These are phyloP conservation scores for Psilocybe sp. DNA, from an alignment of 768 basidiomycete species.

Conservation along the genomic window DNA sequence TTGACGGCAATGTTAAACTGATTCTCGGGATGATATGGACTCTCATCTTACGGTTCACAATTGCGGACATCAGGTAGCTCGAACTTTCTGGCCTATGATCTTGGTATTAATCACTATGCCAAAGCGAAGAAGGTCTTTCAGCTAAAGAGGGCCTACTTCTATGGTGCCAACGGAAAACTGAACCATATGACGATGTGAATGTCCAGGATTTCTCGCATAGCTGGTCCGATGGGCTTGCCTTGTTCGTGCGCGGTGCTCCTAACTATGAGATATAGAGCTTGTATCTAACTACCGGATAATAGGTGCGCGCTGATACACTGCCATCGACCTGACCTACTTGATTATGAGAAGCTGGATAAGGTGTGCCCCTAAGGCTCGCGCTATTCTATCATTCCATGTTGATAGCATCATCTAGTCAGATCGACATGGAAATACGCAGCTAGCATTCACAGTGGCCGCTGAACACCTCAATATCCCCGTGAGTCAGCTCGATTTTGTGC, in stretches of 20 bases:
- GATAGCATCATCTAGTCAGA: conserved; percentile 48
- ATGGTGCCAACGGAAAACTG: conserved; percentile 98
- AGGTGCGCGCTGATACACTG: conserved; percentile 98
- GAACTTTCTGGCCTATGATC: neutral
- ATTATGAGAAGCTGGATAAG: conserved; percentile 87
- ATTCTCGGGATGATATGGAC: conserved; percentile 99
- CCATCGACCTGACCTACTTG: conserved; percentile 92
- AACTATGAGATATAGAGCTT: conserved; percentile 2
- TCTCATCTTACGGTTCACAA: conserved; percentile 93
- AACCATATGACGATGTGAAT: conserved; percentile 85
- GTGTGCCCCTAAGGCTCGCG: conserved; percentile 27
- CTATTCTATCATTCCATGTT: conserved; percentile 4
- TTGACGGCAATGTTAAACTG: conserved; percentile 97
- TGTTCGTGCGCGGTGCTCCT: conserved; percentile 53
- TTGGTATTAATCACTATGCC: conserved; percentile 10
- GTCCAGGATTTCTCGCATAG: conserved; percentile 92
- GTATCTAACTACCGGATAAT: conserved; percentile 4
- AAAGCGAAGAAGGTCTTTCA: conserved; percentile 95
- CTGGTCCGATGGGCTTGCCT: conserved; percentile 93
- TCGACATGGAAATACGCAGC: conserved; percentile 76
- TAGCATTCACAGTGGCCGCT: conserved; percentile 87
- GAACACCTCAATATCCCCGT: conserved; percentile 91
- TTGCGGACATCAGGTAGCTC: conserved; percentile 92
- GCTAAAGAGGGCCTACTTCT: conserved; percentile 96
- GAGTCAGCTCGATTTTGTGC: conserved; percentile 23